phyloP scores from a whole-genome alignment of 257 asterid genomes.

The Nicotiana noctiflora region DNA sequence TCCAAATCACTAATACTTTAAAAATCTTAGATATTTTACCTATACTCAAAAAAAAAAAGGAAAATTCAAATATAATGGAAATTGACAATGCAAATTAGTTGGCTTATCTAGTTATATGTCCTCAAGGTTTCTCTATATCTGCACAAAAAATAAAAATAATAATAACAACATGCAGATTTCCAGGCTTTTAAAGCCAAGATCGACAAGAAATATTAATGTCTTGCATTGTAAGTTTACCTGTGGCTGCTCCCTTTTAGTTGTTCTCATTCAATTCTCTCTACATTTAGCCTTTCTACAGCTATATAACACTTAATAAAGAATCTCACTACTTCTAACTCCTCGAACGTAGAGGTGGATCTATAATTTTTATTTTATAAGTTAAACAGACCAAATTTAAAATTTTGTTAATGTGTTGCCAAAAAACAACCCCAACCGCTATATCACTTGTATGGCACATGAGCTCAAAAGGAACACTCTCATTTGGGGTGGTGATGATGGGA shows the following conservation, averaged over 20 bases:
- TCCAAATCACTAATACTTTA: too few species aligned
- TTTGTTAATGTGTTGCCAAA: too few species aligned
- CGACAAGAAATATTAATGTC: not conserved
- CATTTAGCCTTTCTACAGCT: conserved; percentile 7
- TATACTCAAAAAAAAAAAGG: too few species aligned
- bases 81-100: not conserved
- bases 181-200: not conserved
- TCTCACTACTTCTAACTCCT: not conserved
- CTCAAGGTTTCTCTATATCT: not conserved
- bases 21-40: too few species aligned
- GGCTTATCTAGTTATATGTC: not conserved
- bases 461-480: too few species aligned
- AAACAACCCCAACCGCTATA: too few species aligned
- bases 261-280: not conserved
- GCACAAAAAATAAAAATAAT: not conserved
- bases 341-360: accelerated
- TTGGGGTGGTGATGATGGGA: too few species aligned
- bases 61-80: not conserved
- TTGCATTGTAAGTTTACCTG: not conserved
- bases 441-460: too few species aligned
- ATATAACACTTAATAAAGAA: not conserved
- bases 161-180: not conserved
- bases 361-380: not conserved
- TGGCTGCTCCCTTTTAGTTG: not conserved
- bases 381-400: too few species aligned